Percentiles rank a stretch among this genome's conserved stretches.
Conservation (phyloP, 2,329 filamentous ascomycete genomes). For the Corinectria fuckeliana region DNA sequence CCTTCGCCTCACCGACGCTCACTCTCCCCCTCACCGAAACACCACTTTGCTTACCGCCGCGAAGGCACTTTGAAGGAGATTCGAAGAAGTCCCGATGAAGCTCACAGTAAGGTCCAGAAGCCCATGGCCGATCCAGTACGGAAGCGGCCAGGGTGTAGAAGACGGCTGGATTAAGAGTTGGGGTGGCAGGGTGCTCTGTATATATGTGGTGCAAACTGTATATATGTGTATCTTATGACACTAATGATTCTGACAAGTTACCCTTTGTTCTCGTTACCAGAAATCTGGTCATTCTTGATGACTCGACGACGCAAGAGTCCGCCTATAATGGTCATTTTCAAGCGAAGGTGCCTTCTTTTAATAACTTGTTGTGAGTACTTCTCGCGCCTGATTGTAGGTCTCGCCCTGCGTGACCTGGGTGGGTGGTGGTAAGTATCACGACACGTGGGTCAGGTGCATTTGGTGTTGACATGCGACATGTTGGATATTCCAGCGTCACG, state of each 20-base stretch:
- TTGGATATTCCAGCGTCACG: conserved; percentile 27
- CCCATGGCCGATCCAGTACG: conserved; percentile 48
- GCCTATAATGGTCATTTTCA: conserved; percentile 32
- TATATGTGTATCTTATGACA: conserved; percentile 48
- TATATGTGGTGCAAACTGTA: conserved; percentile 49
- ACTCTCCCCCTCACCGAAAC: conserved; percentile 46
- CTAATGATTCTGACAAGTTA: conserved; percentile 37
- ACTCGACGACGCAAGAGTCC: conserved; percentile 12
- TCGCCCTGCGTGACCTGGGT: conserved; percentile 30
- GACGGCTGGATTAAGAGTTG: conserved; percentile 48
- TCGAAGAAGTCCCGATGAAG: conserved; percentile 55
- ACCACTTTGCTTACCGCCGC: conserved; percentile 40
- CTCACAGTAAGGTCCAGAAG: conserved; percentile 57
- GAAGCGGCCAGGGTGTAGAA: conserved; percentile 50
- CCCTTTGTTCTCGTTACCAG: conserved; percentile 12
- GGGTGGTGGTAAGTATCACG: conserved; percentile 31
- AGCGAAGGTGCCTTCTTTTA: conserved; percentile 33
- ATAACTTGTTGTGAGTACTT: conserved; percentile 30
- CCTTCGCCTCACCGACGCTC: conserved; percentile 43
- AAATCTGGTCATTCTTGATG: conserved; percentile 27
- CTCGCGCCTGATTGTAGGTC: conserved; percentile 35
- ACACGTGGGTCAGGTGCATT: conserved; percentile 36
- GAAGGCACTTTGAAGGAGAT: conserved; percentile 38
- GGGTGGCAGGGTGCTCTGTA: conserved; percentile 44
- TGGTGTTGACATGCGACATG: conserved; percentile 34